These are phyloP conservation scores for Aspergillus ruber DNA, from an alignment of 2,329 filamentous ascomycete genomes.

Conservation along the genomic window DNA sequence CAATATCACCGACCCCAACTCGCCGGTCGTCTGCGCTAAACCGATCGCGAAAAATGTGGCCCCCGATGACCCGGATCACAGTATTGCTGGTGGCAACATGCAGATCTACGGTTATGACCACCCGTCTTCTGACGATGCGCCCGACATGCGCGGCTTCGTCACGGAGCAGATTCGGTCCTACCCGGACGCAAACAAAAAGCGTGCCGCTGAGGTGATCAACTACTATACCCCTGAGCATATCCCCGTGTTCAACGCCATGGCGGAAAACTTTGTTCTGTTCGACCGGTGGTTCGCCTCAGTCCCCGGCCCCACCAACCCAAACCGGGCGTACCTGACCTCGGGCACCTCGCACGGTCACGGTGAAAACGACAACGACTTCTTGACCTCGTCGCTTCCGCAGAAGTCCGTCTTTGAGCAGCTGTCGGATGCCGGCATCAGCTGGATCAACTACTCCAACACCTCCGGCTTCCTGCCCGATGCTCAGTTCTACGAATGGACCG, in stretches of 20 bases:
- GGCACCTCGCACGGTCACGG: slow-evolving; percentile 38
- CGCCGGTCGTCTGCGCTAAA: slow-evolving; percentile 30
- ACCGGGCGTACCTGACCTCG: slow-evolving; percentile 32
- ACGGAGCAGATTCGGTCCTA: slow-evolving; percentile 37
- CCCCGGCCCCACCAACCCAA: slow-evolving; percentile 36
- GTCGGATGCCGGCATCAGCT: slow-evolving; percentile 34
- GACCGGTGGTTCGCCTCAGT: slow-evolving; percentile 40
- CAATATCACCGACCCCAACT: slow-evolving; percentile 19
- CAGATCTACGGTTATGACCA: slow-evolving; percentile 37
- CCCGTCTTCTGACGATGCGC: slow-evolving; percentile 18
- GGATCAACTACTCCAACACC: slow-evolving; percentile 45
- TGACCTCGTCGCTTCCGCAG: slow-evolving; percentile 29
- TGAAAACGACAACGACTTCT: slow-evolving; percentile 29
- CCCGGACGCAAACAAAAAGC: slow-evolving; percentile 21
- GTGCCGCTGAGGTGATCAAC: slow-evolving; percentile 39
- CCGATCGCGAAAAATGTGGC: slow-evolving; percentile 34
- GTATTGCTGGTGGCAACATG: slow-evolving; percentile 38
- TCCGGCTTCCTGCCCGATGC: slow-evolving; percentile 41
- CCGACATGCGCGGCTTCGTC: slow-evolving; percentile 38
- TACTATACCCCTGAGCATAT: slow-evolving; percentile 40
- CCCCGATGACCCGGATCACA: slow-evolving; percentile 40
- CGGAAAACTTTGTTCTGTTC: slow-evolving; percentile 41
- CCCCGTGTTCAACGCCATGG: slow-evolving; percentile 35
- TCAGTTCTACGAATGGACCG: slow-evolving; percentile 40
- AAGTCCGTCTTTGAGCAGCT: slow-evolving; percentile 38